Evolutionary conservation across 177 flowering plant species (phyloP).

Genomic region (Tripterygium wilfordii): DNA sequence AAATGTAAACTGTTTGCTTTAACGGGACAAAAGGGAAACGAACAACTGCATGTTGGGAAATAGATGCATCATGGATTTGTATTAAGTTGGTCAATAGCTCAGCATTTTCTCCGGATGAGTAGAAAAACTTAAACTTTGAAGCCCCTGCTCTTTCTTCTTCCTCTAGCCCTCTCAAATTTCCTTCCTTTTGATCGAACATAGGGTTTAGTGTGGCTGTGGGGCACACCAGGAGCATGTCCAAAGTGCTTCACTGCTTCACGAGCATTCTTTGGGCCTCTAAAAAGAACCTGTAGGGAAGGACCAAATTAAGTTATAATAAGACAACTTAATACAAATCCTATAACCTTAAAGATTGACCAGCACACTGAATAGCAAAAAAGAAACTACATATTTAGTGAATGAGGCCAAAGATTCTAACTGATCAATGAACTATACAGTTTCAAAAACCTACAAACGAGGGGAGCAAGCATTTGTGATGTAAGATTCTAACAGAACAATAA

Average conservation of each 20-base stretch:
- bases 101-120: neutral
- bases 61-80: neutral
- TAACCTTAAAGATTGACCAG: no score
- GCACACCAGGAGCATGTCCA: conserved; percentile 57
- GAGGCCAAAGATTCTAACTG: no score
- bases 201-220: conserved; percentile 52
- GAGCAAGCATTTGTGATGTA: no score
- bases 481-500: no score
- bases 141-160: conserved; percentile 47
- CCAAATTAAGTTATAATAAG: no score
- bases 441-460: no score
- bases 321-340: no score
- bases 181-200: conserved; percentile 49
- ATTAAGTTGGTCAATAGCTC: neutral
- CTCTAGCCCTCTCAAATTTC: conserved; percentile 53
- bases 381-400: no score
- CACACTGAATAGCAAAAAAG: no score
- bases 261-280: conserved; percentile 48
- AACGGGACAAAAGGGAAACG: no score
- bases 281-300: conserved; percentile 27
- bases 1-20: no score
- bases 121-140: conserved; percentile 25
- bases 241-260: conserved; percentile 58
- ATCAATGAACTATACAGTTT: no score
- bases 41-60: neutral